Base-by-base conservation (phyloP, 2,329 filamentous ascomycete genomes). In the Neobulgaria alba region DNA sequence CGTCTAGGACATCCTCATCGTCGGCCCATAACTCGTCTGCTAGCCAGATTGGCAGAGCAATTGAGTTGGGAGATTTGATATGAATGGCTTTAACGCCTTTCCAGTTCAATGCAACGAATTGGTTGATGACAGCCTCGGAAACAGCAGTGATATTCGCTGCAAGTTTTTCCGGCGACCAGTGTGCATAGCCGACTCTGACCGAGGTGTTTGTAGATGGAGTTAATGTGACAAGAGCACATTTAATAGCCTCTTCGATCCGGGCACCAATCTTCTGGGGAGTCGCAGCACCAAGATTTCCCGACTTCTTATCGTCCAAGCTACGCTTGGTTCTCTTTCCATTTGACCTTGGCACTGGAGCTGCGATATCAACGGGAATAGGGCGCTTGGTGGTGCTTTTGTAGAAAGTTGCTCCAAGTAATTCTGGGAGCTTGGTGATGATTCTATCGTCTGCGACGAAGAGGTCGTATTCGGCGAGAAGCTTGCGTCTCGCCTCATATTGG, bases 391-490 rank as follows among this genome's bases (percentile, higher is more conserved):
- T 85, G 42, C 68, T 73, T 68, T 88, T 83, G 75, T 92, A 96
- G 63, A 98, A 96, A 2, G 82, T 82, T 69, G 95, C 96, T 54
- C 90, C 92, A 10, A 98, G 77, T 2, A 80, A 69, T 50, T 77
- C 75, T 42, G 89, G 86, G 45, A 96, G 72, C 19, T 71, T 67
- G 60, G 75, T 80, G 58, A 81, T 71, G 55, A 98, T 84, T 36
- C 92, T 75, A 58, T 95, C 85, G 61, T 98, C 92, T 38, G 85
- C 90, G 42, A 98, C 73, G 68, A 98, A 96, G 42, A 96, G 68
- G 61, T 96, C 92, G 63, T 95, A 87, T 63, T 95, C 86, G 33
- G 78, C 69, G 48, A 82, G 75, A 26, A 98, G 75, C 63, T 92
- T 86, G 50, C 92, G 75, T 63, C 85, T 80, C 39, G 78, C 79